These are phyloP conservation scores for Sporobolomyces pararoseus DNA, from an alignment of 768 basidiomycete genomes.

Conservation along the genomic window DNA sequence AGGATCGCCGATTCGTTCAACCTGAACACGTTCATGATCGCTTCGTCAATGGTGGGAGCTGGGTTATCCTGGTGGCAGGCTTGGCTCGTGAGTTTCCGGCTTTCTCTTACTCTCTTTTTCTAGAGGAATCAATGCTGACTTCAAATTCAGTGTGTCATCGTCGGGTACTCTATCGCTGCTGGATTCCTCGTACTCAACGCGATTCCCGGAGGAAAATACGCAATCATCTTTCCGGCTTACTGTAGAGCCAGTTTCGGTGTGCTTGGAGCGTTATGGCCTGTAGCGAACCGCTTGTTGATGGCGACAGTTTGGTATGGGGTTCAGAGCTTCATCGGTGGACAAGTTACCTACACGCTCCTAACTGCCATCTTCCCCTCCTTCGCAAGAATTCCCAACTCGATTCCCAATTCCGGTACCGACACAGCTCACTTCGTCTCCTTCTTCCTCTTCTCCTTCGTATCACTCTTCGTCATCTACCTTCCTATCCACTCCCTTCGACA, in stretches of 20 bases:
- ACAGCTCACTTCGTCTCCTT: constrained; percentile 75
- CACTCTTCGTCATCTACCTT: constrained; percentile 58
- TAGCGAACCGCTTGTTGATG: constrained; percentile 40
- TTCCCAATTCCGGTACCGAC: constrained; percentile 72
- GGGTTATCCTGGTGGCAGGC: constrained; percentile 80
- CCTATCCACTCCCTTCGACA: constrained; percentile 77
- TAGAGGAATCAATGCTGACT: not conserved
- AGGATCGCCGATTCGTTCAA: constrained; percentile 72
- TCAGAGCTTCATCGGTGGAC: constrained; percentile 68
- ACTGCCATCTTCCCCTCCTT: constrained; percentile 69
- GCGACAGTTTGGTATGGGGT: constrained; percentile 48
- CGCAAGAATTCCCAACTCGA: constrained; percentile 55
- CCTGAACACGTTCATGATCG: constrained; percentile 50
- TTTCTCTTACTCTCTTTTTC: no score
- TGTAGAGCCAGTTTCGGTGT: constrained; percentile 62
- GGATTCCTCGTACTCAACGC: constrained; percentile 74
- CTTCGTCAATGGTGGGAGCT: constrained; percentile 49
- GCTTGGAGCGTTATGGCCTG: constrained; percentile 56
- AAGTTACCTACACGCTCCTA: constrained; percentile 69
- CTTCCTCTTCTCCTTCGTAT: constrained; percentile 81
- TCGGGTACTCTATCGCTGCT: constrained; percentile 57
- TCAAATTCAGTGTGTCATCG: constrained; percentile 58
- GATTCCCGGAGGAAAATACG: constrained; percentile 69
- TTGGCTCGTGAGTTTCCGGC: constrained; percentile 55
- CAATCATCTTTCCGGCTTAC: constrained; percentile 53